These are phyloP conservation scores for Lasiodiplodia sp. DNA, from an alignment of 2,329 filamentous ascomycete species.

Conservation along the genomic window DNA sequence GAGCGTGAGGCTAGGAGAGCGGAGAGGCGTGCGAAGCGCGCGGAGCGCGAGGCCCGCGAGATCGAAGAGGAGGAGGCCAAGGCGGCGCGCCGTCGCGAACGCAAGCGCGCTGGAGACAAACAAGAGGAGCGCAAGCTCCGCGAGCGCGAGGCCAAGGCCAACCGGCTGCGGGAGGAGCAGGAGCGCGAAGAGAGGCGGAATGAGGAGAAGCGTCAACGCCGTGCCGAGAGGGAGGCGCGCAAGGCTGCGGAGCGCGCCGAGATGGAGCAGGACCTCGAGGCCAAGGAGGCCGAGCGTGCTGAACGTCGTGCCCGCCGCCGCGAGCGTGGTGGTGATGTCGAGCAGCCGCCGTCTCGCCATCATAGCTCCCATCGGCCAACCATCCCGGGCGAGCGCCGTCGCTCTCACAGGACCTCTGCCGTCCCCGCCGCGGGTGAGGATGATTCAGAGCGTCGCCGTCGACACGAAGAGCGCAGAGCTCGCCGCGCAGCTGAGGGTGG, in stretches of 20 bases:
- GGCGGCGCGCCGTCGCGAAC: conserved; percentile 5
- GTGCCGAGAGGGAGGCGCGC: conserved; percentile 43
- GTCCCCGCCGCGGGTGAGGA: conserved; percentile 35
- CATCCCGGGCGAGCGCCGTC: conserved; percentile 40
- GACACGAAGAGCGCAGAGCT: conserved; percentile 53
- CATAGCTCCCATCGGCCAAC: conserved; percentile 38
- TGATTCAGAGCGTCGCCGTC: conserved; percentile 46
- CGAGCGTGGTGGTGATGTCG: conserved; percentile 16
- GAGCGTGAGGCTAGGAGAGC: conserved; percentile 43
- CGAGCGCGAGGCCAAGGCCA: conserved; percentile 16
- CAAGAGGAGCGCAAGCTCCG: conserved; percentile 23
- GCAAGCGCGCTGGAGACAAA: conserved; percentile 1
- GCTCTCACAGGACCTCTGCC: conserved; percentile 38
- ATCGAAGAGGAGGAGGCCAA: conserved; percentile 26
- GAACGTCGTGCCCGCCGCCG: conserved; percentile 33
- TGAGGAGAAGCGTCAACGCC: conserved; percentile 49
- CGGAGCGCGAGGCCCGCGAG: conserved; percentile 34
- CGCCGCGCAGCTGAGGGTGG: conserved; percentile 47
- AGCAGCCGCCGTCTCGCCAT: conserved; percentile 3
- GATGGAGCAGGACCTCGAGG: conserved; percentile 35
- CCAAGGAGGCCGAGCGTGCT: conserved; percentile 36
- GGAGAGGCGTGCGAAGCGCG: conserved; percentile 43
- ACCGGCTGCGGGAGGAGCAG: conserved; percentile 15
- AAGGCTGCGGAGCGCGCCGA: conserved; percentile 31
- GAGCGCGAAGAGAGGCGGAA: conserved; percentile 48